Evolutionary conservation across 2,329 filamentous ascomycete species (phyloP), one percentile per base, ranked within the genome.

Genomic region (Pseudocercospora musae): DNA sequence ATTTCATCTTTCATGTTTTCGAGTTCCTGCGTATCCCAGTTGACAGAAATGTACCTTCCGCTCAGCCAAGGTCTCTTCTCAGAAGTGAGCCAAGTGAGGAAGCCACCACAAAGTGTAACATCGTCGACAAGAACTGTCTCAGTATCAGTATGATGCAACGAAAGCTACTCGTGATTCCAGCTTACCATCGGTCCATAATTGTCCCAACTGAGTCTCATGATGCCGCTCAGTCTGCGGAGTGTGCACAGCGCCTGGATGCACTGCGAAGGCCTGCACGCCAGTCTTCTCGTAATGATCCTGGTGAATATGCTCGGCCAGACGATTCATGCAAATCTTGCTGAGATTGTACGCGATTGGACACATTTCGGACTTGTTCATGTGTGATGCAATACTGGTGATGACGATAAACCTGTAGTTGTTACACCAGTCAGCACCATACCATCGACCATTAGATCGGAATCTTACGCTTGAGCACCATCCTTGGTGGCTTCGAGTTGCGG

Each of bases 301-400:
- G 6, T 60, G 55, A n/a, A 65, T 60, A 33, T 60, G 56, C 60
- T 67, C 60, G 18, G 57, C 63, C 21, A 67, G 49, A 11, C 65
- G 57, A 42, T 67, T 67, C 52, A 67, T 53, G 4, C 60, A 54
- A 20, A 63, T 58, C 29, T 67, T 65, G 50, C 58, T 63, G 23
- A 62, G 40, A 11, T 58, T 58, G 23, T 67, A 67, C 15, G 65
- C 62, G 3, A 67, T 58, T 0, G 65, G 65, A 15, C 59, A 62
- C 44, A 61, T 21, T 18, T 49, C 21, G 29, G 59, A 60, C 9
- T 54, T 55, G n/a, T 42, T 58, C 54, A 63, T 57, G 44, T 67
- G 65, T 5, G 56, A 56, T 18, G 65, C 65, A 18, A 67, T 61
- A 3, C 59, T 62, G 4, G 60, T 67, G 56, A 67, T 67, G 44